phyloP scores from a whole-genome alignment of 805 yeast genomes.

The Cyberlindnera suaveolens region DNA sequence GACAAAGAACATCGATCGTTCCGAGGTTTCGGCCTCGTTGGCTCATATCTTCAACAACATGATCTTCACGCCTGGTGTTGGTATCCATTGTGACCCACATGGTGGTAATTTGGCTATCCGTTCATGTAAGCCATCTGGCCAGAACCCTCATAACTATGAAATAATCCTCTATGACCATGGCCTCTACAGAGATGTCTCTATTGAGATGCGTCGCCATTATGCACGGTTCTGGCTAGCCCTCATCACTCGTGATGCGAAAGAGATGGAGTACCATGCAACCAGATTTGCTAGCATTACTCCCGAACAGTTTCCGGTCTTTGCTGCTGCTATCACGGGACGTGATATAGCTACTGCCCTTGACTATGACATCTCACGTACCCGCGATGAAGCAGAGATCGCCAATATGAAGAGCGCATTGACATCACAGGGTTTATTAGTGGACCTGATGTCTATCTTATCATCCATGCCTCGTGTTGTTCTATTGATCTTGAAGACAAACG shows the following conservation, averaged over 20 bases:
- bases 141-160: slow-evolving; percentile 71
- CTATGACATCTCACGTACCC: slow-evolving; percentile 48
- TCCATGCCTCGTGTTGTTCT: slow-evolving; percentile 81
- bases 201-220: slow-evolving; percentile 71
- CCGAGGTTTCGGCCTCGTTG: slow-evolving; percentile 77
- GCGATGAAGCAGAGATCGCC: slow-evolving; percentile 58
- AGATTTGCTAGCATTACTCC: slow-evolving; percentile 73
- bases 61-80: slow-evolving; percentile 91
- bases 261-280: slow-evolving; percentile 70
- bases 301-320: slow-evolving; percentile 75
- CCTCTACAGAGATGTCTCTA: slow-evolving; percentile 76
- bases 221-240: slow-evolving; percentile 91
- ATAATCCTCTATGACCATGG: slow-evolving; percentile 94
- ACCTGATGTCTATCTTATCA: slow-evolving; percentile 73
- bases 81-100: slow-evolving; percentile 97
- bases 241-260: slow-evolving; percentile 57
- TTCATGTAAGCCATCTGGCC: slow-evolving; percentile 25
- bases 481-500: slow-evolving; percentile 88
- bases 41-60: slow-evolving; percentile 89
- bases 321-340: slow-evolving; percentile 93
- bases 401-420: slow-evolving; percentile 60
- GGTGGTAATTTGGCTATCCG: slow-evolving; percentile 93
- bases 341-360: slow-evolving; percentile 71
- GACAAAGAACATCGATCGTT: slow-evolving; percentile 56
- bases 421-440: slow-evolving; percentile 59